Evolutionary conservation across 306 rosid species (phyloP), one percentile per base, ranked within the genome.

Genomic region (Lathyrus tuberosus): DNA sequence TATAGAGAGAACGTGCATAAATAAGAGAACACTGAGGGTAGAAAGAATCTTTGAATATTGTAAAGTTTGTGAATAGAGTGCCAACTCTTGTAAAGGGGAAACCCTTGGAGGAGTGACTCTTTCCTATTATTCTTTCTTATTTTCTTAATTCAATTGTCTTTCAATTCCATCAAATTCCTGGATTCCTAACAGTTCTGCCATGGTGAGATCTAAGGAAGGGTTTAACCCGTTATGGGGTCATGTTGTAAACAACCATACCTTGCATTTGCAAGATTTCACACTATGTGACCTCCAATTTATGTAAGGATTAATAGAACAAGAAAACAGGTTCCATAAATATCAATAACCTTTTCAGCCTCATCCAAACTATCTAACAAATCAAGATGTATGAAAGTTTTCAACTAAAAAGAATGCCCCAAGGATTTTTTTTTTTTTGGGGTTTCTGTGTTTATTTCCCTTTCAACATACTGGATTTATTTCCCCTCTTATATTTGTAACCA

Each of bases 361-460:
- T n/a, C 71, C 65, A 24, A 37, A 51, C 24, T 44, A 60, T 44
- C 35, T 30, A 71, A 13, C 62, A 15, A 51, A 14, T 24, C 26
- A 24, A 24, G 26, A 16, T 18, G 46, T 17, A 48, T 31, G 62
- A 51, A 52, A 68, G 18, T 51, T 51, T 22, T 35, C 37, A 20
- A 35, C 18, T 8, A 38, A 38, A 38, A 38, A 38, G 42, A 51
- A 51, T 51, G 51, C 35, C 52, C 52, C 0, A n/a, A 5, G 18
- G 8, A 46, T 16, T 15, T 11, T 24, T 24, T n/a, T n/a, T 31
- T 31, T 31, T 31, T 4, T 37, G n/a, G 48, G 26, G 40, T 14
- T 65, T 65, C 42, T n/a, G 54, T 41, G 37, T 35, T 52, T 18
- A 52, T 37, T 52, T 52, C 38, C 73, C 73, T 69, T n/a, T 54